Conservation (phyloP, 1,284 basidiomycete species). For the Ceratobasidium sp. region DNA sequence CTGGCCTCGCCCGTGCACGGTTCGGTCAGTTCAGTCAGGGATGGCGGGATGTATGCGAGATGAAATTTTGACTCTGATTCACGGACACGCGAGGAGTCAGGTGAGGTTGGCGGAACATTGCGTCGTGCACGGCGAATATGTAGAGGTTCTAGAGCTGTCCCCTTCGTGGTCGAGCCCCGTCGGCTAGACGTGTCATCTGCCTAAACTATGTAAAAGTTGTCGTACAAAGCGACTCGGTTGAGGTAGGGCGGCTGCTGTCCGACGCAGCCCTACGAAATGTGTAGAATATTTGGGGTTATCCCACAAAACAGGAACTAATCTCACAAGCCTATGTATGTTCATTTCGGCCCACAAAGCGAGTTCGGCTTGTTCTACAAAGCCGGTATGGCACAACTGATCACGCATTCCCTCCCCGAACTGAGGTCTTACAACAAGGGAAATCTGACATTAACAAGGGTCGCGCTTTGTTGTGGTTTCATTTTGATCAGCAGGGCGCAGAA, state of each 20-base stretch:
- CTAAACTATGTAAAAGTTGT: not conserved
- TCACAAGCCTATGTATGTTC: constrained; percentile 8
- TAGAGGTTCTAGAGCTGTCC: not conserved
- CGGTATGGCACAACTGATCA: not conserved
- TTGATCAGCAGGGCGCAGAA: constrained; percentile 3
- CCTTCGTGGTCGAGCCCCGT: constrained; percentile 1
- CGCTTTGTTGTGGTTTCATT: constrained; percentile 12
- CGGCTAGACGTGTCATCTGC: not conserved
- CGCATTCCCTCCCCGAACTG: not conserved
- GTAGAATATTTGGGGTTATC: not conserved
- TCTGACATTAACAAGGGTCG: constrained; percentile 1
- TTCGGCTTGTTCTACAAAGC: not conserved
- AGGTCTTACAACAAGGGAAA: not conserved
- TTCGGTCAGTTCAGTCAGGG: not conserved
- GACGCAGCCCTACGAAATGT: not conserved
- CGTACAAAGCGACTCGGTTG: constrained; percentile 10
- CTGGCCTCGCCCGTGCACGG: not conserved
- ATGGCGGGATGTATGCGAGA: not conserved
- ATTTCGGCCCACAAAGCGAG: not conserved
- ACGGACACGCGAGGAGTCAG: not conserved
- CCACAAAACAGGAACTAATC: not conserved
- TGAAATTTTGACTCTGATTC: constrained; percentile 8
- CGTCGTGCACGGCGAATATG: not conserved
- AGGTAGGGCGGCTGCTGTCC: not conserved
- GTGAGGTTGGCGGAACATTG: not conserved